Evolutionary conservation across 1,284 basidiomycete species (phyloP).

Genomic region (Naganishia sp.): DNA sequence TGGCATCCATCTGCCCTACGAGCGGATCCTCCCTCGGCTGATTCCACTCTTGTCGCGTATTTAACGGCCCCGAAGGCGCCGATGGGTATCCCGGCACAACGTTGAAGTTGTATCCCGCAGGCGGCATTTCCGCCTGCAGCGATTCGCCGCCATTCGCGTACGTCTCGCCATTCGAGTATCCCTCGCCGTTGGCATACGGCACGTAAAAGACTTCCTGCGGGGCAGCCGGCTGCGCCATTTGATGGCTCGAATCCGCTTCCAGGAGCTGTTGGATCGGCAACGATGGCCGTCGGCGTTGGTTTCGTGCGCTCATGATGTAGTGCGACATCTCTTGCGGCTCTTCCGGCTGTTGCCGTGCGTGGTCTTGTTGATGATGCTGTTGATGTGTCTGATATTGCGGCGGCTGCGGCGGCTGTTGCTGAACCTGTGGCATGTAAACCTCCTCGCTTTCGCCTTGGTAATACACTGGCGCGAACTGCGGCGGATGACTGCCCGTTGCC

Average conservation of each 20-base stretch:
- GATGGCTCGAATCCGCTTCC: constrained; percentile 1
- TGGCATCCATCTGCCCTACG: constrained; percentile 31
- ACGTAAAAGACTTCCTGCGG: constrained; percentile 12
- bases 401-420: not conserved
- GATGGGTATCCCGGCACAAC: not conserved
- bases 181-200: not conserved
- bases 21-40: constrained; percentile 1
- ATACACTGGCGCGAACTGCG: constrained; percentile 17
- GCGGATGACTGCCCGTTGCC: constrained; percentile 32
- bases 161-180: not conserved
- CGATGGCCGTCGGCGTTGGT: constrained; percentile 20
- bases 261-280: constrained; percentile 1
- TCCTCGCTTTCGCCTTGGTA: not conserved
- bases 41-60: not conserved
- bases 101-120: not conserved
- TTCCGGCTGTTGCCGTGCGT: not conserved
- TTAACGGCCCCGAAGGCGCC: not conserved
- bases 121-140: not conserved
- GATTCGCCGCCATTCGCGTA: not conserved
- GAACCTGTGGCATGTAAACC: too few relatives aligned
- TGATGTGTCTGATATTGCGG: not conserved
- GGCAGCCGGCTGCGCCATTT: not conserved
- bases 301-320: constrained; percentile 18
- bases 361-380: not conserved
- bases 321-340: constrained; percentile 5